Evolutionary conservation across 2,329 filamentous ascomycete genomes (phyloP), one percentile per base, ranked within the genome.

Genomic region (Didymella segeticola): DNA sequence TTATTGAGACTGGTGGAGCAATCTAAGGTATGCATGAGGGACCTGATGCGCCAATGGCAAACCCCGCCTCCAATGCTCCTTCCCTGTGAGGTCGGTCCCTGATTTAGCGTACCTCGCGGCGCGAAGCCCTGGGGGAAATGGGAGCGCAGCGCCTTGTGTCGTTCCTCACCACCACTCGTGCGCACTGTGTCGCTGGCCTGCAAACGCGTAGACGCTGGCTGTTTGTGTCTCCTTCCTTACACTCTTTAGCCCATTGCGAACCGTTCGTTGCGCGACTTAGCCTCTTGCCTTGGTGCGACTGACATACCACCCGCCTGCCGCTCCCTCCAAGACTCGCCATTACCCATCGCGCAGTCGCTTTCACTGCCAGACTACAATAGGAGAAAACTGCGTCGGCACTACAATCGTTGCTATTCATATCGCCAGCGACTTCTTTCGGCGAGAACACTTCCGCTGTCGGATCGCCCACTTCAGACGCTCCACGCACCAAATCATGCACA

Each of bases 401-500:
- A 25, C 47, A 41, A 23, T 54, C 54, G 41, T 37, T 39, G 45
- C 33, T 53, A 17, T 53, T 59, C 50, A 56, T 63, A 69, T 68
- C 61, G 47, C 30, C 43, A 47, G 45, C 52, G 31, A 47, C 46
- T 20, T 36, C 45, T 45, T 34, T 61, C 60, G 64, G 60, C 29
- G 47, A 33, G 49, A 43, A 31, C 33, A 34, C 38, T 57, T 62
- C 64, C 66, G 66, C 62, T 57, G 54, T 63, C 59, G 53, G 63
- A 60, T 62, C 58, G 61, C 33, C 60, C 53, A 60, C 59, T 61
- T 70, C 70, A 67, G 53, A 74, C 72, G 65, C 57, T 41, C 57
- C 47, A 29, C 63, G 70, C 70, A 57, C 63, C 61, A 52, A 64
- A 58, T 67, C 58, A 73, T 74, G 72, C 71, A 58, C 67, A 56